Evolutionary conservation across 371 early-diverging fungal species (phyloP).

Genomic region (Mucor plumbeus): DNA sequence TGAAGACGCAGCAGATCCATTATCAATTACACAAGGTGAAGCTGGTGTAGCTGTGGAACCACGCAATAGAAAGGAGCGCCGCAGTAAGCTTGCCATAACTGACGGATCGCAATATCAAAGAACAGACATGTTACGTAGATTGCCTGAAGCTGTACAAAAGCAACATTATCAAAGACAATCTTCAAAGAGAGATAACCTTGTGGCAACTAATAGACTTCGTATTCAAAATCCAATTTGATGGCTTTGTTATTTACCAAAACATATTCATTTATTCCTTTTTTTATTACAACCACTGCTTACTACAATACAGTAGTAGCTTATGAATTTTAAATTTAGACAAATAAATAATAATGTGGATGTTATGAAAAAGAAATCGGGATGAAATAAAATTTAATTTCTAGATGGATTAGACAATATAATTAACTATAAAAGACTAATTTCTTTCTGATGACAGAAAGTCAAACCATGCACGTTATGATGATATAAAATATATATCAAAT

Average conservation of each 20-base stretch:
- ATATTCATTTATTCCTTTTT: too few relatives aligned
- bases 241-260: background rate
- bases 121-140: constrained; percentile 16
- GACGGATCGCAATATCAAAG: constrained; percentile 4
- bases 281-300: too few relatives aligned
- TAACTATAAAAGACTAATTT: too few relatives aligned
- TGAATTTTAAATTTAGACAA: too few relatives aligned
- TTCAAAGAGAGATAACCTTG: constrained; percentile 19
- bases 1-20: background rate
- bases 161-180: constrained; percentile 23
- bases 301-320: too few relatives aligned
- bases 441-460: too few relatives aligned
- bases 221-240: constrained; percentile 29
- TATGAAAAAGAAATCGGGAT: too few relatives aligned
- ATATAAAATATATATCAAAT: too few relatives aligned
- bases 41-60: constrained; percentile 34
- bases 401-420: too few relatives aligned
- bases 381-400: too few relatives aligned
- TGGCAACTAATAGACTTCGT: constrained; percentile 26
- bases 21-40: constrained; percentile 18
- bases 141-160: constrained; percentile 24
- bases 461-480: too few relatives aligned
- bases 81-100: constrained; percentile 26
- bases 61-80: constrained; percentile 33
- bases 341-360: too few relatives aligned